Evolutionary conservation across 352 stramenopile species (phyloP).

Genomic region (Phytopythium cucurbitacearum): DNA sequence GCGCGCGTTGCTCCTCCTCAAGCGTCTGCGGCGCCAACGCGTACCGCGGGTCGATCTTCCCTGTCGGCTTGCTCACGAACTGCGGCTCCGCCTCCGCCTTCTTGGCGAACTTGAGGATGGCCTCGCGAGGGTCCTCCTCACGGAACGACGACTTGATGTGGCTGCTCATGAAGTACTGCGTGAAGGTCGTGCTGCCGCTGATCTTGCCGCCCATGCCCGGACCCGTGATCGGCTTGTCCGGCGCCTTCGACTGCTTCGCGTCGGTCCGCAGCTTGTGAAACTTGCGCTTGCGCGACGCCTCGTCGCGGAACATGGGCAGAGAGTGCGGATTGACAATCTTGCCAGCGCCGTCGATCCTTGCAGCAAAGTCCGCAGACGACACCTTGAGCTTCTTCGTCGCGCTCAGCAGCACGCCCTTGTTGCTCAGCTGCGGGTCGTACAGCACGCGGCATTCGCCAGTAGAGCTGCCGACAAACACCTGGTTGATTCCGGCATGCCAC

Average conservation of each 20-base stretch:
- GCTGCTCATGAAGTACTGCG: slow-evolving; percentile 86
- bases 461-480: slow-evolving; percentile 75
- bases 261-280: slow-evolving; percentile 63
- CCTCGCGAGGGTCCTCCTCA: slow-evolving; percentile 79
- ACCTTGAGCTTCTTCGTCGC: slow-evolving; percentile 79
- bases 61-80: slow-evolving; percentile 47
- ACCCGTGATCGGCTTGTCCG: slow-evolving; percentile 69
- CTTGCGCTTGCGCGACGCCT: slow-evolving; percentile 63
- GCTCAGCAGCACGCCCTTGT: slow-evolving; percentile 74
- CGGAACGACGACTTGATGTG: slow-evolving; percentile 87
- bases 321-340: slow-evolving; percentile 75
- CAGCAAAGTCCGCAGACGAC: slow-evolving; percentile 42
- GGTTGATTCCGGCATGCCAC: slow-evolving; percentile 82
- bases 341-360: slow-evolving; percentile 65
- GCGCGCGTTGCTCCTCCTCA: slow-evolving; percentile 73
- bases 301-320: slow-evolving; percentile 80
- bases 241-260: slow-evolving; percentile 67
- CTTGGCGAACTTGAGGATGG: slow-evolving; percentile 86
- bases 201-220: slow-evolving; percentile 77
- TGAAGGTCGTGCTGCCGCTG: slow-evolving; percentile 78
- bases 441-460: slow-evolving; percentile 58
- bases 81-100: slow-evolving; percentile 63
- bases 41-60: slow-evolving; percentile 75
- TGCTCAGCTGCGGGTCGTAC: slow-evolving; percentile 68
- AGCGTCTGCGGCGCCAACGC: slow-evolving; percentile 66